Percentiles rank a stretch among this genome's conserved stretches.
Conservation (phyloP, 495 filamentous ascomycete species). For the Neurospora sp. region DNA sequence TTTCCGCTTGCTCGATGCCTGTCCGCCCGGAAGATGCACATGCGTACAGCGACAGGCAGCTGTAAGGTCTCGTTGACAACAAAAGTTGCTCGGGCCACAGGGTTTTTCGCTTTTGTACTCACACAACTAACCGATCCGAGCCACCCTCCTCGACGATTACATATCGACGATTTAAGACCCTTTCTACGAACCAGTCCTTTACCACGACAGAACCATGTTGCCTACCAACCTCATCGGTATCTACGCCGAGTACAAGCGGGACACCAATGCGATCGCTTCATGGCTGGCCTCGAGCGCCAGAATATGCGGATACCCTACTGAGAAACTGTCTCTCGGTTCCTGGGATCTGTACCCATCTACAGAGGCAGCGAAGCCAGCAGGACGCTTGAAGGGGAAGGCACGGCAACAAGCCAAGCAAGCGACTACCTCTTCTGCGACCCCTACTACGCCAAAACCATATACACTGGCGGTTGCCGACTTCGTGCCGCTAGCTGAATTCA, state of each 20-base stretch:
- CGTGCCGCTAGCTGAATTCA: constrained; percentile 25
- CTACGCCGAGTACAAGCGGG: constrained; percentile 39
- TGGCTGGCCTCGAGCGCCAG: constrained; percentile 41
- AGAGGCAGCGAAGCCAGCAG: background rate
- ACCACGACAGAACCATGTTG: background rate
- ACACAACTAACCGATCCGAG: background rate
- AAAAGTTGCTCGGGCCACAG: background rate
- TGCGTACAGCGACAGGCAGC: background rate
- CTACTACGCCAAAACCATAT: constrained; percentile 11
- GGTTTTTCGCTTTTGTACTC: background rate
- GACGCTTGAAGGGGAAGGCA: constrained; percentile 24
- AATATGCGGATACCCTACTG: constrained; percentile 21
- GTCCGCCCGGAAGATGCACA: background rate
- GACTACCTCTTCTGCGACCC: background rate
- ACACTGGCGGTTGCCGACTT: constrained; percentile 32
- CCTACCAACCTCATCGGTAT: constrained; percentile 23
- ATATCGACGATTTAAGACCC: background rate
- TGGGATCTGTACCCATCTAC: background rate
- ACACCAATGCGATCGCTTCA: constrained; percentile 36
- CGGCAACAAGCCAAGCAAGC: constrained; percentile 12
- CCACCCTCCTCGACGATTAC: background rate
- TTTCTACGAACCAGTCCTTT: background rate
- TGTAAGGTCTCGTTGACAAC: background rate
- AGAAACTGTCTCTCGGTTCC: constrained; percentile 2
- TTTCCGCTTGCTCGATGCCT: background rate